phyloP scores from a whole-genome alignment of 1,284 basidiomycete species.

The Amylostereum areolatum region DNA sequence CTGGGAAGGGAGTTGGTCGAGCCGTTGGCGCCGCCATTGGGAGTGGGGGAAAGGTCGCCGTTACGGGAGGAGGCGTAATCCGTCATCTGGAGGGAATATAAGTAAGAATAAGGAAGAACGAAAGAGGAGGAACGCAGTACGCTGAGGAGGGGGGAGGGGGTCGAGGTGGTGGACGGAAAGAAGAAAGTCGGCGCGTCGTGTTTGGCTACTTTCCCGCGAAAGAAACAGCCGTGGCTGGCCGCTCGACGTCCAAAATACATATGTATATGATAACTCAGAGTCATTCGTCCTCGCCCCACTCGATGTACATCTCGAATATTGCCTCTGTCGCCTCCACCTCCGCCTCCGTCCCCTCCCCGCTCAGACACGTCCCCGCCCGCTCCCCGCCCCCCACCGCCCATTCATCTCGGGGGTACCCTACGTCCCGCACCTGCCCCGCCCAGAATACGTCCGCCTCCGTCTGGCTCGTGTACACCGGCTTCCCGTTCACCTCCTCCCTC shows the following conservation, averaged over 20 bases:
- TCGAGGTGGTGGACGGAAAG: slow-evolving; percentile 41
- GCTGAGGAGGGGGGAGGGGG: slow-evolving; percentile 20
- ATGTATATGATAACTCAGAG: too few species aligned
- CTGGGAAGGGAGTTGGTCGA: slow-evolving; percentile 56
- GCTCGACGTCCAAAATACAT: too few species aligned
- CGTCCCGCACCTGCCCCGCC: slow-evolving; percentile 9
- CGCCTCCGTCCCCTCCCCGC: slow-evolving; percentile 7
- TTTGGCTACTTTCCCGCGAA: too few species aligned
- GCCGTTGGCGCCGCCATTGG: slow-evolving; percentile 53
- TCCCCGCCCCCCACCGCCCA: neutral
- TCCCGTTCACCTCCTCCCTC: too few species aligned
- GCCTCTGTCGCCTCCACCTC: slow-evolving; percentile 6
- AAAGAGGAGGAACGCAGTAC: slow-evolving; percentile 21
- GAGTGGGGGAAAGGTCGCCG: slow-evolving; percentile 47
- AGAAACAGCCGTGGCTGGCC: too few species aligned
- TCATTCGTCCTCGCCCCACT: too few species aligned
- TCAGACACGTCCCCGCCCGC: neutral
- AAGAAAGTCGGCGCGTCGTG: too few species aligned
- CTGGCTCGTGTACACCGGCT: too few species aligned
- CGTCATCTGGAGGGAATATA: slow-evolving; percentile 49
- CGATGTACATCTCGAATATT: too few species aligned
- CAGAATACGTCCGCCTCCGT: slow-evolving; percentile 28
- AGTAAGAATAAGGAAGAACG: slow-evolving; percentile 16
- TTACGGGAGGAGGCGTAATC: slow-evolving; percentile 60
- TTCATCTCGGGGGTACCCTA: slow-evolving; percentile 4